Evolutionary conservation across 1,284 basidiomycete genomes (phyloP).

Genomic region (Papiliotrema laurentii): DNA sequence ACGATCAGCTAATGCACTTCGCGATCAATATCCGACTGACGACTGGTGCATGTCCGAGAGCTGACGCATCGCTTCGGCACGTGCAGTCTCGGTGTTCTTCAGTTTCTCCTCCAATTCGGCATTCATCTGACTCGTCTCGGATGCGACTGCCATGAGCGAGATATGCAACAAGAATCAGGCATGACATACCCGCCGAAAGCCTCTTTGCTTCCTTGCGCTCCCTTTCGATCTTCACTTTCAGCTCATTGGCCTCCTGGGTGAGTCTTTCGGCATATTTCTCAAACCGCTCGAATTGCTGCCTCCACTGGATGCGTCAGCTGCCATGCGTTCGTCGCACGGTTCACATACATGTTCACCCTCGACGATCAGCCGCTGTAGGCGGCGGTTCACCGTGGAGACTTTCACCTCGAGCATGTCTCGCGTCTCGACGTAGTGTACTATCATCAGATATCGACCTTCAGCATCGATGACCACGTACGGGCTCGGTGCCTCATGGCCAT

Average conservation of each 20-base stretch:
- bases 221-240: conserved; percentile 48
- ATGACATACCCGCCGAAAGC: conserved; percentile 33
- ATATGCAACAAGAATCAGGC: not conserved
- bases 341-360: conserved; percentile 47
- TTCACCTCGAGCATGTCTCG: conserved; percentile 86
- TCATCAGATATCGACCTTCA: not conserved
- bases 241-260: conserved; percentile 47
- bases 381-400: conserved; percentile 50
- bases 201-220: conserved; percentile 48
- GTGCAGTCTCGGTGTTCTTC: conserved; percentile 39
- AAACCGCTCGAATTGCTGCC: conserved; percentile 50
- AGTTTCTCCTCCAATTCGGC: conserved; percentile 37
- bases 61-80: conserved; percentile 44
- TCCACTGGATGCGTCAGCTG: conserved; percentile 38
- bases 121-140: conserved; percentile 35
- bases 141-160: conserved; percentile 10
- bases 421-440: conserved; percentile 78
- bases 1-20: too few relatives aligned
- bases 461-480: conserved; percentile 16
- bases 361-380: conserved; percentile 49
- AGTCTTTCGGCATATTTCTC: conserved; percentile 50
- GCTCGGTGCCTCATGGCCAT: conserved; percentile 63
- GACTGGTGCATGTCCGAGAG: conserved; percentile 46
- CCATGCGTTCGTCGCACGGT: too few relatives aligned
- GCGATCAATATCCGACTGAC: too few relatives aligned